phyloP scores from a whole-genome alignment of 2,329 filamentous ascomycete species.

The Aspergillus sp. region DNA sequence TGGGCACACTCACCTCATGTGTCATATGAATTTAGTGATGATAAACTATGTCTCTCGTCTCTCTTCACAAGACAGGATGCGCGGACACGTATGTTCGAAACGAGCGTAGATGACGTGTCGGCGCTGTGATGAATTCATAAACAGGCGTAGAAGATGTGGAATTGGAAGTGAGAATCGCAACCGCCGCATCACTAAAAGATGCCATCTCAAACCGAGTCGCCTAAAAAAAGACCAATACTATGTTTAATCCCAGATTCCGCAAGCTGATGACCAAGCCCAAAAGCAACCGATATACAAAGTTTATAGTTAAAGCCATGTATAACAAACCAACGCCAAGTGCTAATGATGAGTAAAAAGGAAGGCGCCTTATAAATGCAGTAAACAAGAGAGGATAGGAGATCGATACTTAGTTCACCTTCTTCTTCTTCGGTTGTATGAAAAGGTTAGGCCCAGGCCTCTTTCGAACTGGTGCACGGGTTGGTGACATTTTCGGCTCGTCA shows the following conservation, averaged over 20 bases:
- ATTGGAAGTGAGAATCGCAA: neutral
- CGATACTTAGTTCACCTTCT: constrained; percentile 20
- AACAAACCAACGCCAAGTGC: constrained; percentile 6
- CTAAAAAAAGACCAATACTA: neutral
- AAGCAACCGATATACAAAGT: neutral
- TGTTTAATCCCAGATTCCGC: neutral
- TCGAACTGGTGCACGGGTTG: constrained; percentile 25
- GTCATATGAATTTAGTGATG: constrained; percentile 12
- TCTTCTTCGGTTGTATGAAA: constrained; percentile 35
- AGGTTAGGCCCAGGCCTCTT: constrained; percentile 33
- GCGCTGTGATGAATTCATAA: neutral
- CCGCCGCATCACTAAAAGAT: neutral
- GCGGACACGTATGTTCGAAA: neutral
- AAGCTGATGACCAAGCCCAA: neutral
- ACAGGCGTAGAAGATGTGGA: constrained; percentile 1
- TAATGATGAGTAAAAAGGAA: constrained; percentile 1
- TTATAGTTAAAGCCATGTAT: neutral
- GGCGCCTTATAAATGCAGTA: neutral
- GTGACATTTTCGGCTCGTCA: constrained; percentile 12
- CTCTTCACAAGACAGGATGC: neutral
- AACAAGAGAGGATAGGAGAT: neutral
- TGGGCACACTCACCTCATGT: constrained; percentile 6
- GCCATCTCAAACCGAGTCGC: neutral
- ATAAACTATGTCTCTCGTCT: neutral
- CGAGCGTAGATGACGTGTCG: neutral